Conservation (phyloP, 176 grass and related monocot genomes). For the Luzula sylvatica region DNA sequence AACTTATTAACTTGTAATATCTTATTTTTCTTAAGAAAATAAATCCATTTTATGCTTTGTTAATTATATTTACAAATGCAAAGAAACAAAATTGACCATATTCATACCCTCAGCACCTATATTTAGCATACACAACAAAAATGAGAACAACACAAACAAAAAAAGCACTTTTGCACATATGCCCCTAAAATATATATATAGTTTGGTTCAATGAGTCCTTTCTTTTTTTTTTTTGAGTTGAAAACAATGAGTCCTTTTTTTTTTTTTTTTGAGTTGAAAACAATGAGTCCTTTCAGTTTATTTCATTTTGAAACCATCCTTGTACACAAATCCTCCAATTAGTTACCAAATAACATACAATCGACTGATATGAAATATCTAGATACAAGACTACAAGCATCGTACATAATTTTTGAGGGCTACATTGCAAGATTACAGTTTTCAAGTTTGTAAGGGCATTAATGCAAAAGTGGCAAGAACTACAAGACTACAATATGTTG, state of each 20-base stretch:
- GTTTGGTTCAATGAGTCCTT: not conserved
- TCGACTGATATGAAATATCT: not conserved
- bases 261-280: too few species aligned
- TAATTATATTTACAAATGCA: too few species aligned
- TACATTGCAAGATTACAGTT: not conserved
- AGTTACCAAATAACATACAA: not conserved
- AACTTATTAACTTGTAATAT: too few species aligned
- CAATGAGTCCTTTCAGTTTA: not conserved
- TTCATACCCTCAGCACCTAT: not conserved
- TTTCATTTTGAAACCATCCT: not conserved
- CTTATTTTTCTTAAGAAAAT: too few species aligned
- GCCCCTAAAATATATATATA: not conserved
- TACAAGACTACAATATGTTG: slow-evolving; percentile 6
- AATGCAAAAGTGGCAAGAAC: not conserved
- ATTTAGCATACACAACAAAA: slow-evolving; percentile 11
- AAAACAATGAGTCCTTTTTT: too few species aligned
- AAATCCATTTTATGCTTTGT: too few species aligned
- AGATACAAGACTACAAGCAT: not conserved
- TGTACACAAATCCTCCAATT: not conserved
- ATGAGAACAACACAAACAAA: not conserved
- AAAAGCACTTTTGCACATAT: not conserved
- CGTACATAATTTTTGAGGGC: not conserved
- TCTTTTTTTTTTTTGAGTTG: too few species aligned
- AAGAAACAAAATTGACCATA: too few species aligned
- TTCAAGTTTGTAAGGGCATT: not conserved